Base-by-base conservation (phyloP, 306 rosid species). In the Corylus avellana region DNA sequence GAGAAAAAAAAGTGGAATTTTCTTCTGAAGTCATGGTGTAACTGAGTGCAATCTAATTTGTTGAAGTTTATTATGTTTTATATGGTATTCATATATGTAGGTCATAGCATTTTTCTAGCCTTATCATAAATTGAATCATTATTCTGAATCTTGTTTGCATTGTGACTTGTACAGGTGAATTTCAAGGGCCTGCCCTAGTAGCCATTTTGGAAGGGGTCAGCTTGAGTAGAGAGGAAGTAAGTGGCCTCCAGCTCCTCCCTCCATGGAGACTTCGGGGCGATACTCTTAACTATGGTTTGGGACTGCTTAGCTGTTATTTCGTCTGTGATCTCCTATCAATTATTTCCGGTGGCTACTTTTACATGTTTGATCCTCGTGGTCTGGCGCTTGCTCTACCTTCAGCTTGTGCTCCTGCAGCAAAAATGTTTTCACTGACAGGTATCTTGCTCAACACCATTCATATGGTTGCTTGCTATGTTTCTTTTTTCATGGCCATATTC, bases 151-250 rank as follows among this genome's bases (percentile, higher is more conserved):
- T 55, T n/a, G 51, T 61, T 85, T 50, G 71, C 77, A 58, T 66
- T 51, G 80, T 83, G 78, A 70, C 79, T 78, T 66, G 77, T 85
- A 47, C 80, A 94, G 98, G 98, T 63, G 98, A 92, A 49, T 92
- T 85, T 88, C 98, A 94, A 91, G 98, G 98, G 80, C 98, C 98
- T 79, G 93, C 97, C 29, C 90, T 94, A 48, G 86, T 94, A 77
- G 98, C 89, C 73, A 73, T 94, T 72, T 85, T 94, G 39, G 98
- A 94, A 90, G 97, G 97, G 44, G 90, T 93, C 46, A 88, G 84
- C 91, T 87, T 94, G 93, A 88, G 94, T 84, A 88, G 89, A 76
- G 98, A 94, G 86, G 98, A 94, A 91, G 76, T 94, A 70, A 88
- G 92, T 77, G 87, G 89, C 85, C 91, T 94, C 81, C 98, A 94